Base-by-base conservation (phyloP, 176 grass and related monocot genomes). In the Aegilops speltoides region DNA sequence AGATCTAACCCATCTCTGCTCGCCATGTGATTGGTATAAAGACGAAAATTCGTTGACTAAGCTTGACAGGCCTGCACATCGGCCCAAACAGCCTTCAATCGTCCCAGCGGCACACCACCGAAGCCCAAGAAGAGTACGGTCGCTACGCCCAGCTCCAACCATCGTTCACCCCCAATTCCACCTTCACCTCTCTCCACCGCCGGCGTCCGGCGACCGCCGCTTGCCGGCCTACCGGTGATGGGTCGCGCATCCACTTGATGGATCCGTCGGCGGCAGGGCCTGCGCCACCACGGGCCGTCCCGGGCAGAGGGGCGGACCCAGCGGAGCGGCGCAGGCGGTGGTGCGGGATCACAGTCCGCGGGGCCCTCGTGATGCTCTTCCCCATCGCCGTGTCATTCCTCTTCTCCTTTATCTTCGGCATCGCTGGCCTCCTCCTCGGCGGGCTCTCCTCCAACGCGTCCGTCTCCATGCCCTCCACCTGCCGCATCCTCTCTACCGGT, bases 401-500 rank as follows among this genome's bases (percentile, higher is more conserved):
- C 84, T 87, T 95, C 79, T 98, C 96, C 70, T 93, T 98, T 70
- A 37, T 94, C 69, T 78, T 93, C 14, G 96, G 96, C 15, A 52
- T 98, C 45, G 85, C 84, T 5, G 91, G 91, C 32, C 89, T 98
- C 52, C 82, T 81, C 36, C 90, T 98, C 38, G 93, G 90, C 20
- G 77, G 86, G 16, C 76, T 98, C 64, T 95, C 93, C 0, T 89
- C 91, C 37, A 89, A 88, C 10, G 72, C 91, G 8, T 86, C 91
- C 15, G 88, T 94, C 82, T 98, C 91, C 50, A 64, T 95, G 56
- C 88, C 93, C 23, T 95, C 96, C 62, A 95, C 93, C 76, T 98
- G 96, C 86, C 92, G 90, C 79, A 85, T 98, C 88, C 83, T 98
- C 45, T 95, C 96, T 54, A 94, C 84, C 32, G 89, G 96, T 98